These are phyloP conservation scores for Leptodontidium sp. DNA, from an alignment of 2,329 filamentous ascomycete species.

Conservation along the genomic window DNA sequence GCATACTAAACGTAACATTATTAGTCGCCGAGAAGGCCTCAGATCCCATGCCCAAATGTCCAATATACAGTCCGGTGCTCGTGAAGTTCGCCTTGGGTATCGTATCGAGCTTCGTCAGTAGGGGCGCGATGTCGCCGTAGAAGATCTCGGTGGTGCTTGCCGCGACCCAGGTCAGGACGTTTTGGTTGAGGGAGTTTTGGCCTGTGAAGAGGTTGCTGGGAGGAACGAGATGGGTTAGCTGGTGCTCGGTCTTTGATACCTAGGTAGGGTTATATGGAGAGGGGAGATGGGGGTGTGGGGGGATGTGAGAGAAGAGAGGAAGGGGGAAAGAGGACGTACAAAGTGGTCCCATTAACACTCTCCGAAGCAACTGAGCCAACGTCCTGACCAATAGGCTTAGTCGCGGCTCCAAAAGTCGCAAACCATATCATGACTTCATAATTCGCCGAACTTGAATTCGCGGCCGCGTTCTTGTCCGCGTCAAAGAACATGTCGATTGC, in stretches of 20 bases:
- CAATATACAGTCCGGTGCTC: conserved; percentile 10
- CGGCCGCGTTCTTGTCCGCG: conserved; percentile 50
- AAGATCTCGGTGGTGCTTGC: conserved; percentile 17
- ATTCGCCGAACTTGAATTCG: conserved; percentile 49
- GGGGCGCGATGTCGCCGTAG: conserved; percentile 28
- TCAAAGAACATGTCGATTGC: conserved; percentile 68
- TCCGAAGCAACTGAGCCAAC: conserved; percentile 7
- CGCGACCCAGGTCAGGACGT: conserved; percentile 29
- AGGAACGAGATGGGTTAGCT: conserved; percentile 1
- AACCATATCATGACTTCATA: conserved; percentile 68
- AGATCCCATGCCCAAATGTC: conserved; percentile 23
- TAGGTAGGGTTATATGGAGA: too few relatives aligned
- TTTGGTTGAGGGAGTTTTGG: conserved; percentile 24
- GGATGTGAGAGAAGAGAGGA: not conserved
- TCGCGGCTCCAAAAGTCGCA: conserved; percentile 54
- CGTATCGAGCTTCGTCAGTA: conserved; percentile 18
- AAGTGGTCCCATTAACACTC: conserved; percentile 18
- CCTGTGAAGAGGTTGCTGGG: conserved; percentile 28
- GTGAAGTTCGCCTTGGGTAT: conserved; percentile 7
- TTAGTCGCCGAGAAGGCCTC: conserved; percentile 23
- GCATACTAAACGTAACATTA: conserved; percentile 27
- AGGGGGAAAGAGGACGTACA: conserved; percentile 20
- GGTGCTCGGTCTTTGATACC: too few relatives aligned
- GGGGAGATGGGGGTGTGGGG: too few relatives aligned
- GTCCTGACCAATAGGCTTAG: conserved; percentile 54